Conservation (phyloP, 1,284 basidiomycete species). For the Leccinum griseonigrum region DNA sequence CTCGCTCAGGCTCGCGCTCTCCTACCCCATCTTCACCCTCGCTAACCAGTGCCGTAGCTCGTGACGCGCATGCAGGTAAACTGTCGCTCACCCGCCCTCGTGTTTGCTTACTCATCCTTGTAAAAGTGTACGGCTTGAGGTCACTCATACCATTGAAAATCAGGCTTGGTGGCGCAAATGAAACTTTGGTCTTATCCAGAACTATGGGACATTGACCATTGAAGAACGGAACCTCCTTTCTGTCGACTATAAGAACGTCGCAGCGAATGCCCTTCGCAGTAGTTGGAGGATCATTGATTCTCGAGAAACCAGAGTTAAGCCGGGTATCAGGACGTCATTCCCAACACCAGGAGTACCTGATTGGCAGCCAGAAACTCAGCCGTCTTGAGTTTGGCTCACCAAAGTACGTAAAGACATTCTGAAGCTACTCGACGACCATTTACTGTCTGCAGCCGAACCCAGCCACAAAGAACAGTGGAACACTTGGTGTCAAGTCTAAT, state of each 20-base stretch:
- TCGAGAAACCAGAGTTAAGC: conserved; percentile 50
- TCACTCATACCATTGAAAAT: conserved; percentile 14
- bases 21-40: no score
- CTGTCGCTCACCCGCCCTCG: no score
- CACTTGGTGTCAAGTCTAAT: conserved; percentile 3
- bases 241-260: conserved; percentile 68
- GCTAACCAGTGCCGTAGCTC: no score
- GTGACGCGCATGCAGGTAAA: no score
- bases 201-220: conserved; percentile 49
- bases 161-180: conserved; percentile 61
- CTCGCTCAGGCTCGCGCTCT: no score
- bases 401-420: conserved; percentile 60
- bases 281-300: conserved; percentile 62
- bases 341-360: conserved; percentile 45
- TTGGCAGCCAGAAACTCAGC: conserved; percentile 46
- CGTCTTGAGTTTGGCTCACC: conserved; percentile 53
- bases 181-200: conserved; percentile 46
- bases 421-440: conserved; percentile 47
- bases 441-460: conserved; percentile 52
- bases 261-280: conserved; percentile 50
- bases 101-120: conserved; percentile 1
- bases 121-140: neutral
- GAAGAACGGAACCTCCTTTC: conserved; percentile 71
- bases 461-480: conserved; percentile 39
- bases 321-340: conserved; percentile 25